Base-by-base conservation (phyloP, 352 stramenopile species). In the Globisporangium carolinianum region DNA sequence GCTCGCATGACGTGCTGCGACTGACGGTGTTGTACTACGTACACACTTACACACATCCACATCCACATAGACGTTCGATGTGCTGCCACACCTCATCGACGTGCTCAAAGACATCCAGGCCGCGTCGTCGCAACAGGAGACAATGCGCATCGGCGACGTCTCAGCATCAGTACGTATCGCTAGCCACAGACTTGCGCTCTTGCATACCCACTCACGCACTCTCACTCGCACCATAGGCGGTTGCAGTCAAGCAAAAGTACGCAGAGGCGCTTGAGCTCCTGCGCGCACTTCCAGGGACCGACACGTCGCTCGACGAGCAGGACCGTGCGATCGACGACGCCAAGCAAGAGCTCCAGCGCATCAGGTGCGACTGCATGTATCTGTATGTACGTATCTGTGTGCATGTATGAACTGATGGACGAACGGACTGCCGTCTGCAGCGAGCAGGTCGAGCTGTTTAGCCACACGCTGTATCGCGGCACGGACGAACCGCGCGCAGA, bases 31-130 rank as follows among this genome's bases (percentile, higher is more conserved):
- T 32, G 24, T 32, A n/a, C 5, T 17, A 32, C n/a, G 5, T 8
- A 35, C 45, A 49, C 45, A 32, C 45, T 3, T 24, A 24, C 6
- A 49, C 6, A 35, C 9, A 12, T 24, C 7, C 17, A 6, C 10
- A 10, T 32, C 2, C 4, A 3, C 47, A 6, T 24, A 93, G 82
- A 79, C 76, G 17, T 94, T 91, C 52, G 84, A 94, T 55, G 70
- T 90, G 47, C 66, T 94, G 68, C 84, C 84, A 6, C 85, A 78
- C 58, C 71, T 94, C 38, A 94, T 94, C 56, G 84, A 94, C 47
- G 80, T 90, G 60, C 74, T 94, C 38, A 94, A 90, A 60, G 84
- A 94, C 64, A 80, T 94, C 53, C 60, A 91, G 32, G 80, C 82
- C 18, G 80, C 81, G n/a, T 79, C 67, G 14, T 86, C 82, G 15